Conservation (phyloP, 495 filamentous ascomycete species). For the Saxispiralis lemnorum region DNA sequence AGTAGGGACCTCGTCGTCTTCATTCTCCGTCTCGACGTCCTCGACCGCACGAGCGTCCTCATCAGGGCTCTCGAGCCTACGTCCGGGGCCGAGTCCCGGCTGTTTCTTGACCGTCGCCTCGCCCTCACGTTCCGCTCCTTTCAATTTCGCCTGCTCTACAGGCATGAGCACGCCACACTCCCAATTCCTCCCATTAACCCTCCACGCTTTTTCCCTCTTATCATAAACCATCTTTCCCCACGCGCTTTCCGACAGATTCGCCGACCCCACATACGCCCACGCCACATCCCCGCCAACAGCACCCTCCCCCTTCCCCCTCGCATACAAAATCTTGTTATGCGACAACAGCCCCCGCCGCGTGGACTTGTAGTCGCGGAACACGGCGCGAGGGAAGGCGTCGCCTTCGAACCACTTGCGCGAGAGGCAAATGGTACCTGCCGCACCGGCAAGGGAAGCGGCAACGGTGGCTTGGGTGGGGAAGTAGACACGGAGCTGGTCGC, state of each 20-base stretch:
- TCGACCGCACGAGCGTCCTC: background rate
- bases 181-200: slow-evolving; percentile 83
- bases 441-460: slow-evolving; percentile 38
- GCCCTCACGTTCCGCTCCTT: background rate
- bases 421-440: slow-evolving; percentile 64
- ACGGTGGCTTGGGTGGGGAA: slow-evolving; percentile 72
- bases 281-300: slow-evolving; percentile 18
- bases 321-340: slow-evolving; percentile 76
- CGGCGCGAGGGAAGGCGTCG: slow-evolving; percentile 45
- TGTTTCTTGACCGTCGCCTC: too few species aligned
- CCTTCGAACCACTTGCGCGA: slow-evolving; percentile 48
- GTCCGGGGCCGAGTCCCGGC: too few species aligned
- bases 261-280: slow-evolving; percentile 83
- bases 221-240: slow-evolving; percentile 70
- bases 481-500: slow-evolving; percentile 49
- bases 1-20: slow-evolving; percentile 2
- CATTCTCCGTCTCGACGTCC: slow-evolving; percentile 11
- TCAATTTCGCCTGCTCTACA: slow-evolving; percentile 14
- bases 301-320: slow-evolving; percentile 29
- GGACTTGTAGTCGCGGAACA: slow-evolving; percentile 60
- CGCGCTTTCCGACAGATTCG: slow-evolving; percentile 80
- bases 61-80: background rate
- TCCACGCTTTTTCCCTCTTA: slow-evolving; percentile 39
- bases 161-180: slow-evolving; percentile 79
- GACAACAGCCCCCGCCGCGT: slow-evolving; percentile 51